Evolutionary conservation across 805 yeast genomes (phyloP), one percentile per base, ranked within the genome.

Genomic region (Wickerhamiella slavikovae): DNA sequence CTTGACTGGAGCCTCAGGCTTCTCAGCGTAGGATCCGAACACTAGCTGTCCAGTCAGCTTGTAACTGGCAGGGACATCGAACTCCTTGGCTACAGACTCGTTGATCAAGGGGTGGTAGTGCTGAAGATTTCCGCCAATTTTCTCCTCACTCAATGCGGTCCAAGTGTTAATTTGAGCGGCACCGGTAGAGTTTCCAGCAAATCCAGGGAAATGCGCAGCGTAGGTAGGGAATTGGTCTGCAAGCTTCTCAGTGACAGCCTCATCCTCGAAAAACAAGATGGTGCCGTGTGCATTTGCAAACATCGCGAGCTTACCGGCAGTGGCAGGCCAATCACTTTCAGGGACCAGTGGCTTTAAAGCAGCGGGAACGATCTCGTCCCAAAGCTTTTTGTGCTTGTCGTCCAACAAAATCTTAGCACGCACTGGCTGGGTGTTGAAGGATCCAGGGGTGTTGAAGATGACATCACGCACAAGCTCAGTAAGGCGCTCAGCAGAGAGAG

Each of bases 161-260:
- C 71, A 64, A n/a, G 60, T 43, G 36, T 49, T 44, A 36, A 64
- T 60, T 50, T 62, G 67, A 30, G 66, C 66, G 30, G 63, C 59
- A 48, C 48, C 49, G 7, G 40, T 29, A 24, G 64, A 46, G 37
- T 63, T 60, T 29, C 59, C 52, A 18, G 66, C 66, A 42, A 61
- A 64, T 30, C 47, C 47, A 37, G 64, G 66, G 59, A 64, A 61
- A 34, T 48, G 48, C 29, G 51, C 56, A 17, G 58, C 55, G 47
- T 49, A 62, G 9, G 43, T 45, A 30, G 66, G 58, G 48, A 58
- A 60, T 31, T 52, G 45, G 25, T 48, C 54, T 51, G 59, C 59
- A 42, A 60, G 41, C 22, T 45, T 41, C 37, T 57, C 49, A 32
- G 62, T 47, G 30, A 54, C 46, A 3, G 40, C 41, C 23, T 50